These are phyloP conservation scores for Lathyrus aphaca DNA, from an alignment of 306 rosid genomes.

Conservation along the genomic window DNA sequence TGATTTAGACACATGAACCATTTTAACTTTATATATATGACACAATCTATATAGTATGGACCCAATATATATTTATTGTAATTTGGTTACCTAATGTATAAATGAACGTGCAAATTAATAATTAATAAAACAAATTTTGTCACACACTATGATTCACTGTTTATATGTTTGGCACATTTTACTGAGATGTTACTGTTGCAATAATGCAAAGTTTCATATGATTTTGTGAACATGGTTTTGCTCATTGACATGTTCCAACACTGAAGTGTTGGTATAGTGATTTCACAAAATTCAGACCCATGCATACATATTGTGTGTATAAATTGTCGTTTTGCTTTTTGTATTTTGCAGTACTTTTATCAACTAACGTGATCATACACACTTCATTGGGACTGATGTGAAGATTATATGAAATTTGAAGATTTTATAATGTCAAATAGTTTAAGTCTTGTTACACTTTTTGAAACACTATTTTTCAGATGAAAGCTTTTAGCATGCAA, in stretches of 20 bases:
- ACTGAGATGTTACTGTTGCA: constrained; percentile 19
- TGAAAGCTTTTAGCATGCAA: constrained; percentile 37
- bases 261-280: constrained; percentile 39
- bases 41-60: constrained; percentile 40
- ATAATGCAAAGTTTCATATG: neutral
- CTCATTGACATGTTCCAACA: constrained; percentile 41
- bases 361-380: constrained; percentile 36
- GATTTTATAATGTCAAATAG: constrained; percentile 11
- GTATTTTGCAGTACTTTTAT: constrained; percentile 23
- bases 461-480: constrained; percentile 18
- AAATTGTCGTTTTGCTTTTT: constrained; percentile 48
- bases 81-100: constrained; percentile 37
- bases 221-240: constrained; percentile 44
- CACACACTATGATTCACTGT: constrained; percentile 34
- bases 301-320: constrained; percentile 45
- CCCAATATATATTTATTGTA: constrained; percentile 25
- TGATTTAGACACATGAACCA: constrained; percentile 45
- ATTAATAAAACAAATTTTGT: constrained; percentile 24
- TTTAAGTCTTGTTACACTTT: neutral
- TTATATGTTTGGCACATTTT: constrained; percentile 25
- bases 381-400: constrained; percentile 40
- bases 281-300: constrained; percentile 48
- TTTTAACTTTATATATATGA: constrained; percentile 43
- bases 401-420: constrained; percentile 9
- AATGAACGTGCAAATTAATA: constrained; percentile 4